Evolutionary conservation across 2,329 filamentous ascomycete species (phyloP).

Genomic region (Nothophoma quercina): DNA sequence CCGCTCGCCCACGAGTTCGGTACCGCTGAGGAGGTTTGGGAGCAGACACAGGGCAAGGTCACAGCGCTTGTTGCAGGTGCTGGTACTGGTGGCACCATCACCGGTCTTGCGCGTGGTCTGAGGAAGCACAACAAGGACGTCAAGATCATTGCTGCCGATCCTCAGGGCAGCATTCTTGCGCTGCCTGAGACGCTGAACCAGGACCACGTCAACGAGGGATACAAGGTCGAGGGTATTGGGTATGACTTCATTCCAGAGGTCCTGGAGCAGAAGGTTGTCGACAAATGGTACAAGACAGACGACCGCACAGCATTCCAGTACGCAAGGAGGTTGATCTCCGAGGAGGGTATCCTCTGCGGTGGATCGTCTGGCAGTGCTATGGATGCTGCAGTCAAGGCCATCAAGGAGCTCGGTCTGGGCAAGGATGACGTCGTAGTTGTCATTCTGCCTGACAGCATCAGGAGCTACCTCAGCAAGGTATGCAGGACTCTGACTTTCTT

Average conservation of each 20-base stretch:
- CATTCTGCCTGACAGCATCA: conserved; percentile 91
- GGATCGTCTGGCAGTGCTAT: conserved; percentile 94
- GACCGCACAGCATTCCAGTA: conserved; percentile 90
- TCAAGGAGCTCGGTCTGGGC: conserved; percentile 76
- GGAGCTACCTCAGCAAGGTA: conserved; percentile 92
- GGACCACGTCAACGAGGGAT: conserved; percentile 79
- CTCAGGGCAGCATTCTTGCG: conserved; percentile 89
- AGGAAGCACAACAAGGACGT: conserved; percentile 85
- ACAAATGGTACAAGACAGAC: conserved; percentile 98
- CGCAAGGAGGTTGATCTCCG: conserved; percentile 87
- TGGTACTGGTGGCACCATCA: conserved; percentile 94
- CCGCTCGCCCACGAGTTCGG: conserved; percentile 92
- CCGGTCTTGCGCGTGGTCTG: conserved; percentile 83
- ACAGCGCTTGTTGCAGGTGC: conserved; percentile 88
- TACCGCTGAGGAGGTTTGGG: conserved; percentile 96
- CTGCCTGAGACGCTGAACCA: conserved; percentile 81
- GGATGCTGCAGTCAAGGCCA: conserved; percentile 78
- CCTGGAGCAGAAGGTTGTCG: conserved; percentile 77
- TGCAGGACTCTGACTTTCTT: conserved; percentile 3
- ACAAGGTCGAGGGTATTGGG: conserved; percentile 98
- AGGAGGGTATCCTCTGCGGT: conserved; percentile 92
- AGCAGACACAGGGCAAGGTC: conserved; percentile 83
- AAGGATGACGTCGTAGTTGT: conserved; percentile 91
- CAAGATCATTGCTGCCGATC: conserved; percentile 92
- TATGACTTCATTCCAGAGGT: conserved; percentile 99